Evolutionary conservation across 106 monocot genomes (phyloP).

Genomic region (Dendrobium chrysotoxum): DNA sequence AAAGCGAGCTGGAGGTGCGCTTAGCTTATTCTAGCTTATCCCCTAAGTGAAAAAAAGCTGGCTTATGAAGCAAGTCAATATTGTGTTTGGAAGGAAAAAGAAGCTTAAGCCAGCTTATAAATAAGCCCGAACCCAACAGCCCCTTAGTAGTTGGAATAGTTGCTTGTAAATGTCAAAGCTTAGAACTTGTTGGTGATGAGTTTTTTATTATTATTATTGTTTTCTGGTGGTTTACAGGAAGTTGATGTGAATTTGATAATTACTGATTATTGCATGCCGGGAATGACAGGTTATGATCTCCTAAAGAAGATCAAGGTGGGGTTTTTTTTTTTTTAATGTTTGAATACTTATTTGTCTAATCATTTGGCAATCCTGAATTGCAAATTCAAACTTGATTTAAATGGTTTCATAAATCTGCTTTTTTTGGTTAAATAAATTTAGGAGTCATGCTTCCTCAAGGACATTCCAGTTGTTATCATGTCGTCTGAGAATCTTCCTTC

Average conservation of each 20-base stretch:
- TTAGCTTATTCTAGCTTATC: too few relatives aligned
- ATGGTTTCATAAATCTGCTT: not conserved
- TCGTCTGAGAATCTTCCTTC: slow-evolving; percentile 91
- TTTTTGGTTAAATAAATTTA: slow-evolving; percentile 19
- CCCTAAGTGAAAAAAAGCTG: too few relatives aligned
- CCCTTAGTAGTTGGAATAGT: too few relatives aligned
- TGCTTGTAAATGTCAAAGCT: not conserved
- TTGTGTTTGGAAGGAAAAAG: too few relatives aligned
- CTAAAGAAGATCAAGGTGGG: slow-evolving; percentile 58
- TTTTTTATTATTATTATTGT: not conserved
- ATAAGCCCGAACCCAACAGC: too few relatives aligned
- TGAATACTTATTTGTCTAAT: too few relatives aligned
- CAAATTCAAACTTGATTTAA: not conserved
- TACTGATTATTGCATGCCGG: slow-evolving; percentile 88
- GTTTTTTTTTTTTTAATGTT: not conserved
- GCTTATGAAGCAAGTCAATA: too few relatives aligned
- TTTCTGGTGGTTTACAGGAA: slow-evolving; percentile 28
- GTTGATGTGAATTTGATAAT: slow-evolving; percentile 63
- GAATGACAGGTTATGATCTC: slow-evolving; percentile 85
- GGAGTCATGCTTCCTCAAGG: slow-evolving; percentile 67
- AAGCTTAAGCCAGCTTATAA: too few relatives aligned
- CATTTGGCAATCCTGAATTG: too few relatives aligned
- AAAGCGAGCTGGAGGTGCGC: too few relatives aligned
- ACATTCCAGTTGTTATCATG: slow-evolving; percentile 92
- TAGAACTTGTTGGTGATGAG: not conserved